Conservation (phyloP, 257 asterid species). For the Plantago ovata region DNA sequence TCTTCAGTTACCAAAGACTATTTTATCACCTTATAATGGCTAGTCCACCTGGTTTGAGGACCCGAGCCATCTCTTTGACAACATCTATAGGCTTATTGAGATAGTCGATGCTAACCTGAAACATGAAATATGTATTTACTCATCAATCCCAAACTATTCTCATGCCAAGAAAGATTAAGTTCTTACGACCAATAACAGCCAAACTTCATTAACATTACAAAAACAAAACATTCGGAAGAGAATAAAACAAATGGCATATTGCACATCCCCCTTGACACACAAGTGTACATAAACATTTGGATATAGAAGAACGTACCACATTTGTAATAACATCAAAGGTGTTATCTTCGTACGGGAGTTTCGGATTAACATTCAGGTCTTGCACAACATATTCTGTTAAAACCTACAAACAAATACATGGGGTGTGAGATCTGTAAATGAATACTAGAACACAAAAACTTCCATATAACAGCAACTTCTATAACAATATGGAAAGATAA, state of each 20-base stretch:
- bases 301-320: conserved; percentile 50
- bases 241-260: background rate
- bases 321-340: conserved; percentile 80
- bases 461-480: no score
- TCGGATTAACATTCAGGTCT: conserved; percentile 79
- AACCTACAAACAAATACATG: conserved; percentile 47
- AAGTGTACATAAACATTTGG: background rate
- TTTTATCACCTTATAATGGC: conserved; percentile 72
- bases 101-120: conserved; percentile 96
- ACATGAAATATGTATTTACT: conserved; percentile 8
- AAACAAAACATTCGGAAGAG: background rate
- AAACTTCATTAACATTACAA: background rate
- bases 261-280: background rate
- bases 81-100: conserved; percentile 78
- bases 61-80: conserved; percentile 80
- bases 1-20: no score
- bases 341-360: conserved; percentile 77
- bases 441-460: no score
- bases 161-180: no score
- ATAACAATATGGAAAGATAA: no score
- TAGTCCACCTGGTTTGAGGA: conserved; percentile 93
- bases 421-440: no score
- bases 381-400: conserved; percentile 85
- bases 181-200: background rate
- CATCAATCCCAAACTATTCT: background rate